phyloP scores from a whole-genome alignment of 164 flowering plant genomes.

The Umbilicus rupestris region DNA sequence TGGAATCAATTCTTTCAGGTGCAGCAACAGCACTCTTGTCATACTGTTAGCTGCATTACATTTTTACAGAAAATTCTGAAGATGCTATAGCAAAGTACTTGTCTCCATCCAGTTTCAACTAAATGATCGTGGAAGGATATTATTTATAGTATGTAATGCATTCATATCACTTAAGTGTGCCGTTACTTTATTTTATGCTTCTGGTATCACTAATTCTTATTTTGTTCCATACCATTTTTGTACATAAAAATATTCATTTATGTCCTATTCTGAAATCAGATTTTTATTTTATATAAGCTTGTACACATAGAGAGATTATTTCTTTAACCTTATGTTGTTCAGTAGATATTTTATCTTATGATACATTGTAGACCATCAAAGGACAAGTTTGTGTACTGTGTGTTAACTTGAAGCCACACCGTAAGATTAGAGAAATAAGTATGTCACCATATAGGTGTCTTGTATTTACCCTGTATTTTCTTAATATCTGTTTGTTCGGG shows the following conservation, averaged over 20 bases:
- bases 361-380: background rate
- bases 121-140: background rate
- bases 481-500: background rate
- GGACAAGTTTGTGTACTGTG: background rate
- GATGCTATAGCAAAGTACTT: background rate
- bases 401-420: too few relatives aligned
- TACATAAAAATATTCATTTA: background rate
- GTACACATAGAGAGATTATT: too few relatives aligned
- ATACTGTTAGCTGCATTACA: background rate
- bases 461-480: background rate
- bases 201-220: background rate
- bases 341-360: background rate
- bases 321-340: background rate
- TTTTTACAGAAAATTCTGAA: background rate
- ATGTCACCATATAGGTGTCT: background rate
- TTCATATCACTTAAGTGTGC: background rate
- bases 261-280: background rate
- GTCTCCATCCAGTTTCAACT: background rate
- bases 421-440: background rate
- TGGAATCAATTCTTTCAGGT: conserved; percentile 98
- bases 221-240: background rate
- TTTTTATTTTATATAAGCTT: background rate
- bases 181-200: background rate
- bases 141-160: background rate
- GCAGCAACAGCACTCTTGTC: conserved; percentile 4